phyloP scores from a whole-genome alignment of 495 filamentous ascomycete species.

The Choiromyces venosus region DNA sequence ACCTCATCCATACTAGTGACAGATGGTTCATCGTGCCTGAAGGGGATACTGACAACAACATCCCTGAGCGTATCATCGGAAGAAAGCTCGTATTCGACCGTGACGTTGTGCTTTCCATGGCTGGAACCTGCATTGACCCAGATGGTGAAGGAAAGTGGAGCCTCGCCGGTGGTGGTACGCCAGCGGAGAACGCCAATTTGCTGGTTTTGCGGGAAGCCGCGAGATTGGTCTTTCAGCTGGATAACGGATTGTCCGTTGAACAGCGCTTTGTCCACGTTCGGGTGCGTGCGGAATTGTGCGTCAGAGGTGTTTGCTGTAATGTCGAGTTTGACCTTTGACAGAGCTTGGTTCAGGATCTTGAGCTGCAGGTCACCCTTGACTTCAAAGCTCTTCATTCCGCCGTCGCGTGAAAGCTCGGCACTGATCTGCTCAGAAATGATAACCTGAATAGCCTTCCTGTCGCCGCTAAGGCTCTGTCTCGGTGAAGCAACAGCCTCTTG shows the following conservation, averaged over 20 bases:
- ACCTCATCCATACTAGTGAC: constrained; percentile 89
- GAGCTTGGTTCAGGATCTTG: constrained; percentile 74
- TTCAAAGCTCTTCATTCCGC: constrained; percentile 71
- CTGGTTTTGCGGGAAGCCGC: constrained; percentile 87
- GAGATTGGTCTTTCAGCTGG: constrained; percentile 74
- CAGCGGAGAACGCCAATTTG: constrained; percentile 82
- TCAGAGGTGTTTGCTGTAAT: constrained; percentile 67
- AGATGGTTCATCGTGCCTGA: constrained; percentile 68
- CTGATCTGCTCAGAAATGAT: constrained; percentile 82
- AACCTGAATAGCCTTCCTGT: constrained; percentile 76
- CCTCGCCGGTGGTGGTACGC: constrained; percentile 65
- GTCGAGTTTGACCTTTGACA: constrained; percentile 82
- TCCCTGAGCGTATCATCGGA: constrained; percentile 67
- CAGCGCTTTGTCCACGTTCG: constrained; percentile 81
- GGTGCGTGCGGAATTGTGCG: constrained; percentile 85
- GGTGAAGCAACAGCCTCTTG: constrained; percentile 56
- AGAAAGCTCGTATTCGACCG: constrained; percentile 87
- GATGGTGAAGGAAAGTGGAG: constrained; percentile 89
- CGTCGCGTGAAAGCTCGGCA: constrained; percentile 80
- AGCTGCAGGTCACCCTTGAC: constrained; percentile 87
- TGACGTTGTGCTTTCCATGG: constrained; percentile 71
- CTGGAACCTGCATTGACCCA: constrained; percentile 80
- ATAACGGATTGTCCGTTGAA: constrained; percentile 74
- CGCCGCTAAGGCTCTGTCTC: constrained; percentile 54
- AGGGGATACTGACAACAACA: constrained; percentile 81